Percentiles rank a stretch among this genome's conserved stretches.
These are phyloP conservation scores for Calophaca sinica DNA, from an alignment of 306 rosid genomes.

Conservation along the genomic window DNA sequence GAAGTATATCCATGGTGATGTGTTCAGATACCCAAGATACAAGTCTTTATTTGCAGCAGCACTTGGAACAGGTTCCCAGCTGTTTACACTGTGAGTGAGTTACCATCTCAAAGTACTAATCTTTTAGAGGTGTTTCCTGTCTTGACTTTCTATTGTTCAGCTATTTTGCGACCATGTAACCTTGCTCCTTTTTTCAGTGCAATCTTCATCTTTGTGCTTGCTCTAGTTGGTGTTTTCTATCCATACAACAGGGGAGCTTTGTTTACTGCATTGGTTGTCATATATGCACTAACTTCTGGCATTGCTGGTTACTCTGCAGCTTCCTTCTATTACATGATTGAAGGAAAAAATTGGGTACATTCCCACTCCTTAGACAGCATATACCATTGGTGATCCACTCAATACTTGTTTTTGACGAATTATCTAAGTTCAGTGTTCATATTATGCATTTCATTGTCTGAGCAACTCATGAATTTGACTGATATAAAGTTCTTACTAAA, in stretches of 20 bases:
- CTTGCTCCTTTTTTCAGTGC: constrained; percentile 52
- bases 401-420: constrained; percentile 15
- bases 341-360: constrained; percentile 60
- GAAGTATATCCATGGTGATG: constrained; percentile 60
- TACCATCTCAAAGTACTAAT: constrained; percentile 30
- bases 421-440: constrained; percentile 21
- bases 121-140: background rate
- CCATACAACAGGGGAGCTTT: constrained; percentile 65
- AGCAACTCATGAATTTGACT: constrained; percentile 20
- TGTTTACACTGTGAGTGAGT: constrained; percentile 61
- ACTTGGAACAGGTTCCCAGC: constrained; percentile 56
- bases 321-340: constrained; percentile 62
- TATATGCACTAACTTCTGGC: constrained; percentile 59
- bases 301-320: constrained; percentile 60
- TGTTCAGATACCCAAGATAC: constrained; percentile 55
- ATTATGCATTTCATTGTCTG: constrained; percentile 7
- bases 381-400: constrained; percentile 26
- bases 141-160: constrained; percentile 25
- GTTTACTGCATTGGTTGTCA: constrained; percentile 59
- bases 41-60: constrained; percentile 62
- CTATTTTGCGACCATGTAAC: constrained; percentile 26
- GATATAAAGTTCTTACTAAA: background rate
- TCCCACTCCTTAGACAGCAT: constrained; percentile 4
- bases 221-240: constrained; percentile 62
- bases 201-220: constrained; percentile 59